These are phyloP conservation scores for Cairneyella variabilis DNA, from an alignment of 495 filamentous ascomycete species.

Conservation along the genomic window DNA sequence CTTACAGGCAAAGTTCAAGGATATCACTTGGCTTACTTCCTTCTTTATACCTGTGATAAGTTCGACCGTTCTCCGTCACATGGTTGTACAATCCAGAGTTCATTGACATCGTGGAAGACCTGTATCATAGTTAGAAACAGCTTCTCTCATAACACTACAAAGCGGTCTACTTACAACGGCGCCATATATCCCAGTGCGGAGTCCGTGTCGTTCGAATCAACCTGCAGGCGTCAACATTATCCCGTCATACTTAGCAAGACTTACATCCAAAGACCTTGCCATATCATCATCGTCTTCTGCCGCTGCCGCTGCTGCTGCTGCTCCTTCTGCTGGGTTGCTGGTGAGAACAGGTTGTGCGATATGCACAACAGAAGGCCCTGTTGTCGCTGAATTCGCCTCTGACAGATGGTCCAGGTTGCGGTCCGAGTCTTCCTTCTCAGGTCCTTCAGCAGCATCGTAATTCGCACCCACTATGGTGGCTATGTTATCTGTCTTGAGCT, in stretches of 20 bases:
- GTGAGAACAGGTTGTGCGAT: not conserved
- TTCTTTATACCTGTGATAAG: conserved; percentile 34
- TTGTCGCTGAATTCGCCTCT: not conserved
- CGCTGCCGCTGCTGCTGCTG: not conserved
- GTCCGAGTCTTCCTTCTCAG: not conserved
- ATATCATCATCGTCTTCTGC: not conserved
- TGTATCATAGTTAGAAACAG: no score
- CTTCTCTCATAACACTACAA: not conserved
- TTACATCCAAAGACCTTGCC: not conserved
- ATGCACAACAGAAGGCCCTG: not conserved
- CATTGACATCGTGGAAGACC: not conserved
- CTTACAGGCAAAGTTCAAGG: not conserved
- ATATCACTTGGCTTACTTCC: conserved; percentile 26
- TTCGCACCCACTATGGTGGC: not conserved
- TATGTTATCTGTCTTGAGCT: not conserved
- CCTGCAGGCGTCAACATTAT: not conserved
- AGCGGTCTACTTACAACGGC: not conserved
- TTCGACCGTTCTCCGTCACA: conserved; percentile 3
- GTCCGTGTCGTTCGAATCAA: conserved; percentile 32
- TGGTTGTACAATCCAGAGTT: not conserved
- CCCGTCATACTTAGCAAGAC: not conserved
- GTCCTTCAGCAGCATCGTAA: not conserved
- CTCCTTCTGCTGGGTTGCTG: not conserved
- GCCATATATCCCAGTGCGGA: conserved; percentile 4
- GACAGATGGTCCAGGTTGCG: not conserved